A percentile compares a stretch with the other conserved stretches of the same genome.
Conservation (phyloP, 176 grass and related monocot species). For the Triticum turgidum region DNA sequence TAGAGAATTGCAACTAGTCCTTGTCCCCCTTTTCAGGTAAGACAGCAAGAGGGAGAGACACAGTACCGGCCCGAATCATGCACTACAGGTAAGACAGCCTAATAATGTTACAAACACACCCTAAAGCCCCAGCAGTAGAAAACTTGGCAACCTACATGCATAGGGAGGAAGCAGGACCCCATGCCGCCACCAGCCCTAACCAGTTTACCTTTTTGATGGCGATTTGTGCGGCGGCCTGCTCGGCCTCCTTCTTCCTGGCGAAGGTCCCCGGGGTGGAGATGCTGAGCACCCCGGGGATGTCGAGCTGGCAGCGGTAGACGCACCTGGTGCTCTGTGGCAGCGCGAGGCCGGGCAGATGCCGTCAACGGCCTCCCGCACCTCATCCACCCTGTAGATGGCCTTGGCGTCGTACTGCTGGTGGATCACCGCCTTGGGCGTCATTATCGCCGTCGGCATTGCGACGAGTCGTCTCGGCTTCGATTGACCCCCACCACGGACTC, state of each 20-base stretch:
- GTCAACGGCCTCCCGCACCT: constrained; percentile 52
- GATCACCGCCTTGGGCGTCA: constrained; percentile 81
- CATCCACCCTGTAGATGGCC: constrained; percentile 66
- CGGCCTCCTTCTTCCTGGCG: constrained; percentile 85
- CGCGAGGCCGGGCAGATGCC: constrained; percentile 68
- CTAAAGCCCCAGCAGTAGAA: neutral
- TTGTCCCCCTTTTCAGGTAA: neutral
- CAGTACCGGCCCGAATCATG: too few relatives aligned
- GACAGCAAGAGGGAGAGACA: neutral
- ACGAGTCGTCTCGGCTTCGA: neutral
- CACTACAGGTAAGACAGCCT: neutral
- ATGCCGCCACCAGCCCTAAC: neutral
- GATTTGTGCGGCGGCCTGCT: constrained; percentile 84
- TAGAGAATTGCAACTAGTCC: neutral
- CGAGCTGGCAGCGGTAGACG: constrained; percentile 67
- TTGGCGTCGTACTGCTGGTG: constrained; percentile 64
- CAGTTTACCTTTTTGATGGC: constrained; percentile 74
- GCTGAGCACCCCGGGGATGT: constrained; percentile 60
- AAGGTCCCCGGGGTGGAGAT: constrained; percentile 65
- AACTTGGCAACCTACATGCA: neutral
- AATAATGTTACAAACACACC: neutral
- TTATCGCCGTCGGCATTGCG: constrained; percentile 12
- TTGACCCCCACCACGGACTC: neutral
- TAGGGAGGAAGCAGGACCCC: neutral
- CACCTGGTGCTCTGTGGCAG: constrained; percentile 47